Base-by-base conservation (phyloP, 805 yeast species). In the Schizosaccharomyces cryophilus region DNA sequence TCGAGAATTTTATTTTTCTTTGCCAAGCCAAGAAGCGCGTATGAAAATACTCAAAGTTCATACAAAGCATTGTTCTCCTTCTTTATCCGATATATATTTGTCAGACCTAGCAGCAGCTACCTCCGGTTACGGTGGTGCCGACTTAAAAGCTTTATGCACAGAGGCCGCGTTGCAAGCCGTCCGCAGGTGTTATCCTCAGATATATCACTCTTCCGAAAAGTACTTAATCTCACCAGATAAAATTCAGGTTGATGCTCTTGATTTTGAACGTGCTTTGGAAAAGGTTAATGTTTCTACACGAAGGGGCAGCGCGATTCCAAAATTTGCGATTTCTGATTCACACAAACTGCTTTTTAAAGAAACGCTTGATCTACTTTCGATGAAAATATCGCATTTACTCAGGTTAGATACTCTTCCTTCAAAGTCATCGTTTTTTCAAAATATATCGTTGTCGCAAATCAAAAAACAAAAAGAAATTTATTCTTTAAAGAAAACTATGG, bases 41-140 rank as follows among this genome's bases (percentile, higher is more conserved):
- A 78, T 78, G 63, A 82, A 84, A 64, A 93, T 93, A 63, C 72
- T 93, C 54, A 72, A 78, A 61, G 93, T 93, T 65, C 96, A 93
- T 67, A 93, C 96, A 26, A 80, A 78, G 64, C 84, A 83, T 68
- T 93, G 98, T 98, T 75, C 75, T 13, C 93, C 95, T 13, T 84
- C 85, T 2, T 72, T 86, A 62, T 69, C 80, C 5, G 73, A 73
- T 0, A 72, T 69, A 5, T 85, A 93, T 65, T 66, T 87, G 9
- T 75, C 76, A 5, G 80, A 81, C 61, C 75, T 93, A 42, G 90
- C 96, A 0, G 75, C 76, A 21, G 72, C 87, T 62, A 90, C 98
- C 0, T 90, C 89, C 69, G 98, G 98, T 0, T 93, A 86, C 68
- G 98, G 98, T 58, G 98, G 98, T 73, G 97, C 98, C 1, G 98